Base-by-base conservation (phyloP, 345 rosid species). In the Carallia pectinifolia region DNA sequence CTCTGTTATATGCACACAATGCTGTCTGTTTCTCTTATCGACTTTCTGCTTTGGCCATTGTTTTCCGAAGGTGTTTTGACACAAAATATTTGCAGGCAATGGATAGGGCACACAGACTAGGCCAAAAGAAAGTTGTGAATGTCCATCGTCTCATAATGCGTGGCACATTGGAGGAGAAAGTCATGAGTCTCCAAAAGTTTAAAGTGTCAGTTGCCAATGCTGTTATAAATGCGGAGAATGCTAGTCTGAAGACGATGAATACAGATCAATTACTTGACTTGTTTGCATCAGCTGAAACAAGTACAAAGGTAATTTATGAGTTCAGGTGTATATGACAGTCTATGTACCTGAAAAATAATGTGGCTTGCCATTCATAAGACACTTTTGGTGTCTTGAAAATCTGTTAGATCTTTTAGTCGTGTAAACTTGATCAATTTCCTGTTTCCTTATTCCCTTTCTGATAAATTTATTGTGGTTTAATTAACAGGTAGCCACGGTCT, bases 91-190 rank as follows among this genome's bases (percentile, higher is more conserved):
- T 84, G 80, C 83, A 95, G 99, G 99, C 99, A 62, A 95, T 95
- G 99, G 99, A 95, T 81, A 87, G 99, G 82, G 99, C 99, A 23
- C 99, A 95, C 77, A 85, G 99, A 78, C 77, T 95, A 74, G 99
- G 99, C 64, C 99, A 95, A 76, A 77, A 79, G 83, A 92, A 89
- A 82, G 98, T 92, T 58, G 99, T 95, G 74, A 80, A 95, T 82
- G 99, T 95, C 48, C 99, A 92, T 77, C 96, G 99, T 19, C 97
- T 95, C 40, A 92, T 95, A 53, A 95, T 95, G 99, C 96, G 99
- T 23, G 99, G 97, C 70, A 92, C 99, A 52, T 82, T 92, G 18
- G 99, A 95, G 80, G 98, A 92, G 78, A 95, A 95, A 83, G 96
- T 92, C 68, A 95, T 95, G 99, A 95, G 89, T 82, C 99, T 95